Evolutionary conservation across 108 stramenopile species (phyloP), one percentile per base, ranked within the genome.

Genomic region (Skeletonema marinoi): DNA sequence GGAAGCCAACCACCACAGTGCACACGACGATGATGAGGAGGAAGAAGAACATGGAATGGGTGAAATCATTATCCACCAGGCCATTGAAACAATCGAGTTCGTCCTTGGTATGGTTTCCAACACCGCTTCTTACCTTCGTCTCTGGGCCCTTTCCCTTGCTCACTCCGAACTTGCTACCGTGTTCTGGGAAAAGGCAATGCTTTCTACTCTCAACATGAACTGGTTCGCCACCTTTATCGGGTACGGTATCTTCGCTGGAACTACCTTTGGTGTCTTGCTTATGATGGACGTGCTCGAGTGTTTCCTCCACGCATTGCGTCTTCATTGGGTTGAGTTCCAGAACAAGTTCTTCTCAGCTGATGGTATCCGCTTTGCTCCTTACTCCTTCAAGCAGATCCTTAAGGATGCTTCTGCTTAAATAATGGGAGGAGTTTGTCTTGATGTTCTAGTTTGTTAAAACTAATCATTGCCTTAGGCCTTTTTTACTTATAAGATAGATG

Each of bases 321-420:
- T 99, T 64, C 98, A 98, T 78, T 99, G 99, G 99, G 99, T 99
- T 31, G 99, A 99, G 93, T 99, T 99, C 86, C 98, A 99, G 86
- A 98, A 92, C 88, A 99, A 99, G 89, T 98, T 98, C 75, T 99
- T 89, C 91, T 86, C 92, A 66, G 98, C 96, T 17, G 98, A 98
- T 82, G 98, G 98, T 60, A 81, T 96, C 32, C 91, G 93, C 39
- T 98, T 98, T 80, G 65, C 88, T 39, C 98, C 98, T 32, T 95
- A 95, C 69, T 88, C 84, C 21, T 97, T 98, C 82, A 86, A 92
- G 56, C 86, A 89, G 64, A 80, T 96, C 56, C 86, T 97, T 66
- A 84, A 87, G 38, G 92, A 95, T 65, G 89, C 94, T 46, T 75
- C 67, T 63, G 65, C 78, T 29, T 56, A 56, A 56, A 25, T 56